These are phyloP conservation scores for Ramaria sp. DNA, from an alignment of 768 basidiomycete species.

Conservation along the genomic window DNA sequence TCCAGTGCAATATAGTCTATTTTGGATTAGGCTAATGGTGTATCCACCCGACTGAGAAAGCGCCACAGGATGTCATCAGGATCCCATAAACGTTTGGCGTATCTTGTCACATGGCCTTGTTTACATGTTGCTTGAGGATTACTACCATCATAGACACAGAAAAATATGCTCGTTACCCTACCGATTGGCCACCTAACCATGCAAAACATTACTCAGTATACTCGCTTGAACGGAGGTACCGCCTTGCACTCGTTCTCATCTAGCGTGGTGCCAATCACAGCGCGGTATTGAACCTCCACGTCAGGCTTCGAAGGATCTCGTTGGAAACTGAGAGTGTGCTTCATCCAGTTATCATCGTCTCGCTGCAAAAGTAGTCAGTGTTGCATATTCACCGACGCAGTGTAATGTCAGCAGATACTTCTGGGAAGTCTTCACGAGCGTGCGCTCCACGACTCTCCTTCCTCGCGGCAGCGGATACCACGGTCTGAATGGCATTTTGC, in stretches of 20 bases:
- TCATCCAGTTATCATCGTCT: slow-evolving; percentile 45
- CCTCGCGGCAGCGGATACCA: slow-evolving; percentile 83
- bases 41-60: no score
- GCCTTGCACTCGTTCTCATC: slow-evolving; percentile 96
- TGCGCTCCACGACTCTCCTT: slow-evolving; percentile 98
- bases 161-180: not conserved
- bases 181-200: no score
- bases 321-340: slow-evolving; percentile 83
- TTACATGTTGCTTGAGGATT: not conserved
- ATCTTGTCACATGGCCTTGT: no score
- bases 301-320: slow-evolving; percentile 63
- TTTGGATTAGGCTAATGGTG: no score
- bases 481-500: slow-evolving; percentile 93
- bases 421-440: slow-evolving; percentile 96
- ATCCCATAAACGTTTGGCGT: no score
- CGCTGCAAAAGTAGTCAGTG: slow-evolving; percentile 36
- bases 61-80: no score
- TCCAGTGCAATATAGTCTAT: no score
- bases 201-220: slow-evolving; percentile 42
- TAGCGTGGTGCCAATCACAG: slow-evolving; percentile 74
- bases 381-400: no score
- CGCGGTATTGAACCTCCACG: slow-evolving; percentile 83
- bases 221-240: slow-evolving; percentile 96
- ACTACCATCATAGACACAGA: not conserved
- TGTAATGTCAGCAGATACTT: slow-evolving; percentile 45